A percentile compares a stretch with the other conserved stretches of the same genome.
Evolutionary conservation across 495 filamentous ascomycete genomes (phyloP).

Genomic region (Penicillium nucicola): DNA sequence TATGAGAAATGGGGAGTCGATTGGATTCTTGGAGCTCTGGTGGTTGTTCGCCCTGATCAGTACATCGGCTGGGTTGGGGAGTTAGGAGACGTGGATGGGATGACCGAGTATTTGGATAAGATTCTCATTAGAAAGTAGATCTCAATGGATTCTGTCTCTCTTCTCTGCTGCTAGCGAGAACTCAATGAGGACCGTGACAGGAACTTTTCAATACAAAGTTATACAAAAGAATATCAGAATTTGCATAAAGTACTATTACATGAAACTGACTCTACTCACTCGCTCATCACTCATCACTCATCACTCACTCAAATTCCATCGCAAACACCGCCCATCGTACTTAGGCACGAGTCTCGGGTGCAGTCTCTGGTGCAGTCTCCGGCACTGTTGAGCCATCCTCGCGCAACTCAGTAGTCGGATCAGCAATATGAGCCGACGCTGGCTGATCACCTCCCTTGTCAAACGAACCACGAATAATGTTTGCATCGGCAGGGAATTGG

Average conservation of each 20-base stretch:
- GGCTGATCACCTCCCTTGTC: conserved; percentile 13
- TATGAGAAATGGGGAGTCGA: conserved; percentile 63
- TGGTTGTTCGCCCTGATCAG: conserved; percentile 59
- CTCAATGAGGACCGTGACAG: no score
- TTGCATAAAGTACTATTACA: not conserved
- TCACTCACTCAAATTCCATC: no score
- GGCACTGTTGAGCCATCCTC: conserved; percentile 7
- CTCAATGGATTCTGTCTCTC: not conserved
- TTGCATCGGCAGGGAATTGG: conserved; percentile 26
- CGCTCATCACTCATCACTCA: no score
- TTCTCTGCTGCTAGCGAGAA: no score
- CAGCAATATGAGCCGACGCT: conserved; percentile 16
- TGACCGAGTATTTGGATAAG: conserved; percentile 33
- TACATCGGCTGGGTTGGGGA: conserved; percentile 61
- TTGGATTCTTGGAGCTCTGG: conserved; percentile 53
- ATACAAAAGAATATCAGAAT: no score
- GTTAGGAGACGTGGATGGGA: conserved; percentile 47
- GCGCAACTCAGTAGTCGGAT: conserved; percentile 6
- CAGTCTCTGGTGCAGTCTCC: not conserved
- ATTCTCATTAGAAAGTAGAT: conserved; percentile 10
- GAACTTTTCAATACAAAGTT: no score
- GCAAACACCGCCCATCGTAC: not conserved
- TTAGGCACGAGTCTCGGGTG: not conserved
- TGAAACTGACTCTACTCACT: not conserved
- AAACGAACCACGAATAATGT: conserved; percentile 19